Evolutionary conservation across 345 rosid species (phyloP), one percentile per base, ranked within the genome.

Genomic region (Clausena lansium): DNA sequence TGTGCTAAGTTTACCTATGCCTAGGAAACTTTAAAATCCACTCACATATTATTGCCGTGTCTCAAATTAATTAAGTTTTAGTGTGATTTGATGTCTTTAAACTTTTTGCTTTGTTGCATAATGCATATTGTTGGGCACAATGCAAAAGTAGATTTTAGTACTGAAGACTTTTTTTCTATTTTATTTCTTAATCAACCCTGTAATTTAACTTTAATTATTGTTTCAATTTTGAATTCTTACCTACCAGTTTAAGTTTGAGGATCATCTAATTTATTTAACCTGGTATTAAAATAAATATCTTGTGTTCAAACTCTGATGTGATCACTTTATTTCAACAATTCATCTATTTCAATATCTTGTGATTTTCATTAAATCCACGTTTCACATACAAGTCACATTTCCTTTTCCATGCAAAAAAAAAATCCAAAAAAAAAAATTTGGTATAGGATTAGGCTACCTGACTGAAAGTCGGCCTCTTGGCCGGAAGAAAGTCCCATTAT

Each of bases 401-500:
- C 9, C 27, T 50, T 3, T 62, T 35, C 24, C 24, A 52, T 38
- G 25, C 14, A 30, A 24, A 35, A 24, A n/a, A 13, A 41, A 41
- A 41, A 57, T n/a, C 28, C 71, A 13, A 67, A 39, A 30, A 39
- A 67, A 38, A 38, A 14, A 6, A 3, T 11, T 66, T 11, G 38
- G 70, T 55, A 20, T 20, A 55, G 59, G 59, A 55, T 19, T 6
- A 6, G 24, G 10, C 9, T 55, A 1, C 1, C 25, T 19, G 22
- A 55, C 63, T 11, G 63, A 59, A 59, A 59, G 13, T 59, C 28
- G 63, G 63, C 32, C 59, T 38, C 71, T 67, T 39, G 55, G 54
- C 50, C 24, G 71, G 33, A 17, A 62, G 64, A 35, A 50, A 22
- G 30, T 74, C 68, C 54, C 27, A 73, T 74, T 74, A 59, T 59